These are phyloP conservation scores for Triticum turgidum DNA, from an alignment of 176 grass and related monocot species.

Conservation along the genomic window DNA sequence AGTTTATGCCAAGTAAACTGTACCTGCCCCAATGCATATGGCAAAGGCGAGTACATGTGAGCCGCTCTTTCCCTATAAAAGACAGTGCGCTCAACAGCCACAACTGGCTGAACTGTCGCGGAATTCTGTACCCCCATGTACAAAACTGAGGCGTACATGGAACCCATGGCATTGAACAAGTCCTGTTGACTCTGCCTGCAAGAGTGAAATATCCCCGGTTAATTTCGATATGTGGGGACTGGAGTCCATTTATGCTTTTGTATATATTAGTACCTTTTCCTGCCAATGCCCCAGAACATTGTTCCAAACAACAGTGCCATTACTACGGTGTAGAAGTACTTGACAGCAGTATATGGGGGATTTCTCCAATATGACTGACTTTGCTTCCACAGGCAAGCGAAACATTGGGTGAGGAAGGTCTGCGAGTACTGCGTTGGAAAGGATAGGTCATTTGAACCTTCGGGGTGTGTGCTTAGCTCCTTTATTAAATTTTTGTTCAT, in stretches of 20 bases:
- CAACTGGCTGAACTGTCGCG: constrained; percentile 70
- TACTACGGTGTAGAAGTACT: constrained; percentile 53
- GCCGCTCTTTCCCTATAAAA: constrained; percentile 87
- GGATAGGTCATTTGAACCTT: constrained; percentile 49
- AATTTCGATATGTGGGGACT: not conserved
- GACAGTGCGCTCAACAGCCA: constrained; percentile 70
- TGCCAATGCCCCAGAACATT: constrained; percentile 70
- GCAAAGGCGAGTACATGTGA: constrained; percentile 92
- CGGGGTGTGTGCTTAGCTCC: constrained; percentile 53
- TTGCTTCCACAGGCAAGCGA: constrained; percentile 88
- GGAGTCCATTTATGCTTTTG: not conserved
- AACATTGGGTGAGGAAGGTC: constrained; percentile 52
- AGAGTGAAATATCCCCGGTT: not conserved
- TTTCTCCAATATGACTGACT: constrained; percentile 78
- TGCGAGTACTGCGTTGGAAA: constrained; percentile 64
- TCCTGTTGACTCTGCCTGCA: constrained; percentile 58
- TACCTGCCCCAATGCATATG: constrained; percentile 90
- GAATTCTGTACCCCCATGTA: constrained; percentile 72
- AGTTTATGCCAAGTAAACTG: not conserved
- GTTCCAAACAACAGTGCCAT: constrained; percentile 73
- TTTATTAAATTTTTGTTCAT: constrained; percentile 69
- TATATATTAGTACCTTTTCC: constrained; percentile 45
- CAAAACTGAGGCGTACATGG: constrained; percentile 80
- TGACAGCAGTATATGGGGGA: constrained; percentile 68
- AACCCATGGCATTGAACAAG: constrained; percentile 83